Evolutionary conservation across 1,139 yeast genomes (phyloP).

Genomic region (Candida sojae): DNA sequence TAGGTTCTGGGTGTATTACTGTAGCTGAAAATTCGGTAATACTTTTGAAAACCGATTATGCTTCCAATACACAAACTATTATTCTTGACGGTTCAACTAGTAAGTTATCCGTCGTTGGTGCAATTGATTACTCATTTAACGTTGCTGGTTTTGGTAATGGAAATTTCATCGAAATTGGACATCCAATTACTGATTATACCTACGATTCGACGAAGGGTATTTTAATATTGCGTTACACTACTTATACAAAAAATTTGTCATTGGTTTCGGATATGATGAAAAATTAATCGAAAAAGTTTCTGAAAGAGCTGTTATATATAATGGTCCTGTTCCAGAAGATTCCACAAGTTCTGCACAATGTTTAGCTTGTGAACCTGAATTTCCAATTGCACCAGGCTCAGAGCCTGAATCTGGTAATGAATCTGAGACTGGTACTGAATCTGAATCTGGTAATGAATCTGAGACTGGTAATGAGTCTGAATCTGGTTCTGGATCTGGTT

Average conservation of each 20-base stretch:
- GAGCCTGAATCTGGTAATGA: too few species aligned
- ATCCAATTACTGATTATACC: background rate
- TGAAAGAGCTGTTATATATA: background rate
- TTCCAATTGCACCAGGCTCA: background rate
- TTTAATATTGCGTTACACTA: background rate
- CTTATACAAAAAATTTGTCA: background rate
- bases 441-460: too few species aligned
- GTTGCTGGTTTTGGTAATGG: constrained; percentile 1
- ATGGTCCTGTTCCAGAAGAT: background rate
- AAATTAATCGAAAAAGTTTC: background rate
- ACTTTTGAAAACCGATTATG: background rate
- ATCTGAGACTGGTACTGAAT: too few species aligned
- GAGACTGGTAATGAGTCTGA: too few species aligned
- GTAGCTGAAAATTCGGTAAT: background rate
- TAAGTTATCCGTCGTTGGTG: background rate
- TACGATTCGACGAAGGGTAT: background rate
- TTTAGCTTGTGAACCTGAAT: background rate
- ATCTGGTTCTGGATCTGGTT: too few species aligned
- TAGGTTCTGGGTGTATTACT: background rate
- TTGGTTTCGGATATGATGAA: background rate
- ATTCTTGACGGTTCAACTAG: background rate
- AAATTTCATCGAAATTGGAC: background rate
- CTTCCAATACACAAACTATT: background rate
- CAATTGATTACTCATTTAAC: background rate
- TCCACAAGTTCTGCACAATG: background rate